Evolutionary conservation across 331 rosid genomes (phyloP).

Genomic region (Quercus phellos): DNA sequence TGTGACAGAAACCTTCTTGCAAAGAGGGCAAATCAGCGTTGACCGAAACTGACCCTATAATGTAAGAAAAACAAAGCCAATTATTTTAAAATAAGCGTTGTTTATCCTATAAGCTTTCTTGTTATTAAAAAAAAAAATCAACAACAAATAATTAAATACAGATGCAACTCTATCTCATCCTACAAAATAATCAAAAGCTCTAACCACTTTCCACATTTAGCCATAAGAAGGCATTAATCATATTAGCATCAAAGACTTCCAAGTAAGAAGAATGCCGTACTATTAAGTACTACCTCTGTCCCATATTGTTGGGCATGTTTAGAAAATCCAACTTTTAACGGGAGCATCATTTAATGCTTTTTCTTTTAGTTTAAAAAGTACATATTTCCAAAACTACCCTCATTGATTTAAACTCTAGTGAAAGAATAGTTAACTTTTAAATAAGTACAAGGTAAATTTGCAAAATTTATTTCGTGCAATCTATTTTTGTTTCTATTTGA

Average conservation of each 20-base stretch:
- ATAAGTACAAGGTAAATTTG: too few species aligned
- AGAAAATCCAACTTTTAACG: too few species aligned
- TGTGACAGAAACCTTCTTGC: conserved; percentile 69
- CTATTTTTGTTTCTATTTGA: too few species aligned
- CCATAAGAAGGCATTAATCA: not conserved
- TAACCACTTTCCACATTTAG: not conserved
- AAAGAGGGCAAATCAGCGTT: conserved; percentile 69
- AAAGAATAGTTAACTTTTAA: too few species aligned
- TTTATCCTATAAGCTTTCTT: not conserved
- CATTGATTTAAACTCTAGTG: too few species aligned
- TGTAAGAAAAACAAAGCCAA: conserved; percentile 8
- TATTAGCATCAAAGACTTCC: not conserved
- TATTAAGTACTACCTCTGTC: not conserved
- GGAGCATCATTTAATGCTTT: too few species aligned
- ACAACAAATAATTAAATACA: not conserved
- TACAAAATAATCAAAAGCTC: not conserved
- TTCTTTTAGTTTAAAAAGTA: too few species aligned
- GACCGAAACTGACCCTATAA: conserved; percentile 89
- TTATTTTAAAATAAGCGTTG: not conserved
- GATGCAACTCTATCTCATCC: not conserved
- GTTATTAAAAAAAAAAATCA: too few species aligned
- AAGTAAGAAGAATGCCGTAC: not conserved
- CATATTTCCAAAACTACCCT: too few species aligned
- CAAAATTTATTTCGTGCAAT: too few species aligned
- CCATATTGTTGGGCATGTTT: too few species aligned